These are phyloP conservation scores for Entonaema liquescens DNA, from an alignment of 495 filamentous ascomycete species.

Conservation along the genomic window DNA sequence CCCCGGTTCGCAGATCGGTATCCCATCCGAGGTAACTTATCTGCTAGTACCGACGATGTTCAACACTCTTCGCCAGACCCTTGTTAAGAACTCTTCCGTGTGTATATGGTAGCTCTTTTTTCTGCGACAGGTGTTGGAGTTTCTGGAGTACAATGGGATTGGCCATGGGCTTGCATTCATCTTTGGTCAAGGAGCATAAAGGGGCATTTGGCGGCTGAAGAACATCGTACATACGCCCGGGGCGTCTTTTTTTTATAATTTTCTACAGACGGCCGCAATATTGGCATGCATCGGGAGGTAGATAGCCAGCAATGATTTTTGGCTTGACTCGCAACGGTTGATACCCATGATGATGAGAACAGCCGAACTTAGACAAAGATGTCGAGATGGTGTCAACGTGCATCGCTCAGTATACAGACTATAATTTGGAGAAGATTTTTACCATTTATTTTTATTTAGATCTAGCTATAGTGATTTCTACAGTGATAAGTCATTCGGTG, in stretches of 20 bases:
- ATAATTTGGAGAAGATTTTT: constrained; percentile 31
- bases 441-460: not conserved
- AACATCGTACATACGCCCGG: constrained; percentile 37
- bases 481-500: not conserved
- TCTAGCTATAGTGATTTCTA: not conserved
- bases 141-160: constrained; percentile 34
- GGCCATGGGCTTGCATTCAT: constrained; percentile 32
- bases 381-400: constrained; percentile 20
- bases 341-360: constrained; percentile 42
- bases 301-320: constrained; percentile 26
- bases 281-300: constrained; percentile 31
- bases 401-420: constrained; percentile 21
- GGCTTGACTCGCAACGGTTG: constrained; percentile 36
- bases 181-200: constrained; percentile 17
- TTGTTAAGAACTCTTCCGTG: not conserved
- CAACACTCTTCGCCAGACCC: constrained; percentile 2
- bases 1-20: not conserved
- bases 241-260: constrained; percentile 30
- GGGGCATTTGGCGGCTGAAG: constrained; percentile 32
- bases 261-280: constrained; percentile 21
- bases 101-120: constrained; percentile 28
- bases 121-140: constrained; percentile 20
- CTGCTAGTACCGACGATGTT: constrained; percentile 1
- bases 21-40: not conserved
- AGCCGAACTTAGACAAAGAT: constrained; percentile 25